These are phyloP conservation scores for Cryptomeria japonica DNA, from an alignment of 75 land plant genomes.

Conservation along the genomic window DNA sequence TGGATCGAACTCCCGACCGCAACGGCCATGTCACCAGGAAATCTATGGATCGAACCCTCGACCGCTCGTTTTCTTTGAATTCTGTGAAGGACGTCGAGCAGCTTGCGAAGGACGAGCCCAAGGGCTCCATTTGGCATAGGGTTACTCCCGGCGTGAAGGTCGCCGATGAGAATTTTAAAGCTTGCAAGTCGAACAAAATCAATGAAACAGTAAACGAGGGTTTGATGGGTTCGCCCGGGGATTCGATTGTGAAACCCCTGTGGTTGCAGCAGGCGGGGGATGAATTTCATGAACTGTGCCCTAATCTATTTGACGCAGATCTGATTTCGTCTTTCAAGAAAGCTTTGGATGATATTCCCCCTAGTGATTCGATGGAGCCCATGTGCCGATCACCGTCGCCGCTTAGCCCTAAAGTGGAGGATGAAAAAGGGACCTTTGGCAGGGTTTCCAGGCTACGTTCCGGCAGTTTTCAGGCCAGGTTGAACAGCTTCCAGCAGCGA, in stretches of 20 bases:
- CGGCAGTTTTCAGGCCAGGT: conserved; percentile 11
- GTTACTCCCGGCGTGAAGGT: conserved; percentile 11
- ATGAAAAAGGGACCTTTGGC: not conserved
- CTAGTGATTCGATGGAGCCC: conserved; percentile 3
- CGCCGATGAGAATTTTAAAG: not conserved
- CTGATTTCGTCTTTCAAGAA: conserved; percentile 35
- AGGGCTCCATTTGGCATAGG: conserved; percentile 12
- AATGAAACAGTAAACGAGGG: not conserved
- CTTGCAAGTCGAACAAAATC: not conserved
- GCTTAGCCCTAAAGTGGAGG: not conserved
- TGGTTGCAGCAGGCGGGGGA: conserved; percentile 14
- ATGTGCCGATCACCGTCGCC: conserved; percentile 22
- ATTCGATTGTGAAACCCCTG: conserved; percentile 11
- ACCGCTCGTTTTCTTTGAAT: conserved; percentile 56
- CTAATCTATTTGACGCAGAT: conserved; percentile 30
- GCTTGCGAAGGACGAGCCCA: conserved; percentile 9
- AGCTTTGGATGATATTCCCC: conserved; percentile 29
- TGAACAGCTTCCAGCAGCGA: conserved; percentile 22
- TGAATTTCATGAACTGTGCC: conserved; percentile 10
- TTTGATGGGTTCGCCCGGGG: not conserved
- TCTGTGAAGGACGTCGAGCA: conserved; percentile 11
- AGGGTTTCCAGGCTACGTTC: not conserved
- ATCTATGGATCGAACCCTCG: conserved; percentile 7
- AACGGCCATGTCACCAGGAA: not conserved
- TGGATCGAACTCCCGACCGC: conserved; percentile 13